phyloP scores from a whole-genome alignment of 768 basidiomycete species.

The Baorangia bicolor region DNA sequence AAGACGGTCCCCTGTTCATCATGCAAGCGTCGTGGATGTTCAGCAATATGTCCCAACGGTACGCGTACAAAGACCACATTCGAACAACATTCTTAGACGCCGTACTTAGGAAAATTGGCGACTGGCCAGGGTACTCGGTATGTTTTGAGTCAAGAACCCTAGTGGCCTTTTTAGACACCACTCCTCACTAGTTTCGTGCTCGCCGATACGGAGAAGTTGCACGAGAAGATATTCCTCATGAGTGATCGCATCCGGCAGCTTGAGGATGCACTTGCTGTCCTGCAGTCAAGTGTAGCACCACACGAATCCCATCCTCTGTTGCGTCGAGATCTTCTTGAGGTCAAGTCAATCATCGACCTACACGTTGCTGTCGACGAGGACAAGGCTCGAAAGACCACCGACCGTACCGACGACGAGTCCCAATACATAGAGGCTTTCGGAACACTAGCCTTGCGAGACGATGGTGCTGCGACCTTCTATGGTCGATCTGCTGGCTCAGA shows the following conservation, averaged over 20 bases:
- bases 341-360: constrained; percentile 69
- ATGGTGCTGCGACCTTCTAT: constrained; percentile 69
- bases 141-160: constrained; percentile 13
- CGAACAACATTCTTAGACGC: neutral
- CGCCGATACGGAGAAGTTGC: constrained; percentile 68
- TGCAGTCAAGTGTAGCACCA: constrained; percentile 47
- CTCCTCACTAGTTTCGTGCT: constrained; percentile 55
- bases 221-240: constrained; percentile 66
- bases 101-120: constrained; percentile 51
- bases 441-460: constrained; percentile 65
- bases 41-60: constrained; percentile 75
- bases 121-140: constrained; percentile 79
- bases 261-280: constrained; percentile 61
- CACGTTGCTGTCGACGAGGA: constrained; percentile 54
- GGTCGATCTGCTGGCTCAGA: constrained; percentile 73
- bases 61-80: neutral
- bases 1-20: constrained; percentile 58
- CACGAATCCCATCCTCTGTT: constrained; percentile 60
- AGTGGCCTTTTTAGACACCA: neutral
- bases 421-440: constrained; percentile 69
- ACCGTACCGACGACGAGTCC: constrained; percentile 37
- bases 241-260: constrained; percentile 69
- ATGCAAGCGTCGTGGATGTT: constrained; percentile 72
- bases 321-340: constrained; percentile 54
- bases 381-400: constrained; percentile 28